Evolutionary conservation across 1,139 yeast species (phyloP), one percentile per base, ranked within the genome.

Genomic region (Yamadazyma membranifaciens): DNA sequence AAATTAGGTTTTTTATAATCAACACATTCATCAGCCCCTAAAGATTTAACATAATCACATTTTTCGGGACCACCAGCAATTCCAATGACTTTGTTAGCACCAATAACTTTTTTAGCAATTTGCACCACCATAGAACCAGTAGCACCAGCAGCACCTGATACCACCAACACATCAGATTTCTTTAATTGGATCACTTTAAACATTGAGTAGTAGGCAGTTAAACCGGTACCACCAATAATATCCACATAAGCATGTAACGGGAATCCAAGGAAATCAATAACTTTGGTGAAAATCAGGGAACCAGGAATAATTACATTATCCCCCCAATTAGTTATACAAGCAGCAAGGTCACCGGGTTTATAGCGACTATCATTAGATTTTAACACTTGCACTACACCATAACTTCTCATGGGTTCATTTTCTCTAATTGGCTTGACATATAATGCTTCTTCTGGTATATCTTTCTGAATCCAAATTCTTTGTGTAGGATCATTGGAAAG

Each of bases 61-160:
- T 83, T 83, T 15, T 69, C 83, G n/a, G 62, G 65, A 13, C 82
- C 75, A 43, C 88, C 86, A 17, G 87, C 80, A 50, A 81, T 72
- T 40, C 84, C 88, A 55, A 82, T 69, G 28, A 83, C 84, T 48
- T 69, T 75, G 40, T 67, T 61, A 28, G 82, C 82, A 34, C 77
- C 76, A 51, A 75, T 65, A 10, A 78, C 55, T 39, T 75, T 64
- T 46, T 79, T 69, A 36, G 87, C 83, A 24, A 81, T 54, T 58
- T 81, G 87, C 31, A 80, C 76, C 29, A 69, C 80, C 41, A 73
- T 60, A n/a, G 80, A 69, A 22, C 89, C 88, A 27, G 83, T 82
- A 20, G 87, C 87, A 45, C 89, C 75, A 6, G 85, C 76, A 17
- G 88, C 88, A 43, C 86, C 87, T 22, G 84, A 76, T 28, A 82